A percentile compares a stretch with the other conserved stretches of the same genome.
Evolutionary conservation across 2,329 filamentous ascomycete genomes (phyloP).

Genomic region (Phialophora tarda): DNA sequence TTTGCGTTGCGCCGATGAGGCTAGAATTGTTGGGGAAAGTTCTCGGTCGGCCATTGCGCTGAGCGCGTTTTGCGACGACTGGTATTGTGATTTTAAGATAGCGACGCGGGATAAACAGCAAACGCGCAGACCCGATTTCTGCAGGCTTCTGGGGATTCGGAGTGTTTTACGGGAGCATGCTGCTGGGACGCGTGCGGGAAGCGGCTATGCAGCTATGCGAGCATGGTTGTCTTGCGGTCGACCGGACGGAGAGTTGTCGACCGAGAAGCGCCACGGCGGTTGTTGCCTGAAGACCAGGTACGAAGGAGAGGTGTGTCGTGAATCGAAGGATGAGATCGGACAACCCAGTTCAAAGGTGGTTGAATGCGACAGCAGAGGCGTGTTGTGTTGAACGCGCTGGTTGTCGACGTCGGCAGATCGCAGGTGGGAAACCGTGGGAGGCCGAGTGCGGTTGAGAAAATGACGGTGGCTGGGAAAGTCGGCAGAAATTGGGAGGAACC

Average conservation of each 20-base stretch:
- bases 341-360: slow-evolving; percentile 16
- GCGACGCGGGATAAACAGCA: slow-evolving; percentile 11
- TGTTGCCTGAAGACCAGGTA: background rate
- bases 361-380: slow-evolving; percentile 27
- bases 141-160: slow-evolving; percentile 25
- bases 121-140: slow-evolving; percentile 26
- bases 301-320: background rate
- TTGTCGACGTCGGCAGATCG: slow-evolving; percentile 18
- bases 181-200: slow-evolving; percentile 25
- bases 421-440: slow-evolving; percentile 16
- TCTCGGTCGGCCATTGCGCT: slow-evolving; percentile 35
- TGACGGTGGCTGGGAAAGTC: slow-evolving; percentile 35
- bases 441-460: slow-evolving; percentile 27
- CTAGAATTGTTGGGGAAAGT: slow-evolving; percentile 35
- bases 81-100: background rate
- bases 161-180: slow-evolving; percentile 32
- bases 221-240: slow-evolving; percentile 21
- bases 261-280: slow-evolving; percentile 19
- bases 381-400: slow-evolving; percentile 33
- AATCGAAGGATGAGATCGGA: background rate
- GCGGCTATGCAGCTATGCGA: slow-evolving; percentile 32
- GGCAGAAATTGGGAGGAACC: slow-evolving; percentile 30
- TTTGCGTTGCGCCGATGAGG: slow-evolving; percentile 44
- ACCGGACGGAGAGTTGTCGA: slow-evolving; percentile 14
- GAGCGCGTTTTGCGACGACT: background rate